Base-by-base conservation (phyloP, 371 early-diverging fungal species). In the Mucor circinelloides region DNA sequence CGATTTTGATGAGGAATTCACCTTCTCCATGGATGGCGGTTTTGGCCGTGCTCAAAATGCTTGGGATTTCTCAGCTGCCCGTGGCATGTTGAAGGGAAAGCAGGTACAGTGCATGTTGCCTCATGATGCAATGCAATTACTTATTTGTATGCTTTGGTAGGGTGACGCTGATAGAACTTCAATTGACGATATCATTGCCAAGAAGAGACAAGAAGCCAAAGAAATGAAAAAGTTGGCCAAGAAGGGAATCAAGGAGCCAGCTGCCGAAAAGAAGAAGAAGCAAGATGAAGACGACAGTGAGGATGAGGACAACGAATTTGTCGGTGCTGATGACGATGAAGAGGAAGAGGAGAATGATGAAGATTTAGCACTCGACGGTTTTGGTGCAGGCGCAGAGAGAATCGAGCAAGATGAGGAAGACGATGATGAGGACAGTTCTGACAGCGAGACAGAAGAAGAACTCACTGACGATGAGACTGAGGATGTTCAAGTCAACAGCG, bases 41-140 rank as follows among this genome's bases (percentile, higher is more conserved):
- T 78, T 81, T 54, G 59, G 57, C 17, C 75, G 79, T 23, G 78
- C 78, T n/a, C 78, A 79, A 17, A 83, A 91, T 74, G 83, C 88
- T 10, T 92, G 94, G 90, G 95, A 96, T 68, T 95, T 97, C 66
- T 86, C 89, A 5, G 85, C 87, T 50, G 95, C 95, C 46, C 86
- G 91, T 58, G 90, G 86, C 13, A 89, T 90, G 67, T 78, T 94
- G 30, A 92, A 90, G 70, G 71, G 79, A 34, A 82, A 80, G 42
- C 75, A 80, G 78, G 84, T 86, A 81, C 30, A 32, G 21, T 25
- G 3, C 9, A 50, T 25, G 12, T 50, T 9, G 25, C n/a, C 9
- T 21, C 23, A 21, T 0, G n/a, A 12, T n/a, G 30, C 13, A 44
- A n/a, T 44, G 2, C 4, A 12, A 48, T 54, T 52, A n/a, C 31